Evolutionary conservation across 164 flowering plant genomes (phyloP).

Genomic region (Tetrastigma voinierianum): DNA sequence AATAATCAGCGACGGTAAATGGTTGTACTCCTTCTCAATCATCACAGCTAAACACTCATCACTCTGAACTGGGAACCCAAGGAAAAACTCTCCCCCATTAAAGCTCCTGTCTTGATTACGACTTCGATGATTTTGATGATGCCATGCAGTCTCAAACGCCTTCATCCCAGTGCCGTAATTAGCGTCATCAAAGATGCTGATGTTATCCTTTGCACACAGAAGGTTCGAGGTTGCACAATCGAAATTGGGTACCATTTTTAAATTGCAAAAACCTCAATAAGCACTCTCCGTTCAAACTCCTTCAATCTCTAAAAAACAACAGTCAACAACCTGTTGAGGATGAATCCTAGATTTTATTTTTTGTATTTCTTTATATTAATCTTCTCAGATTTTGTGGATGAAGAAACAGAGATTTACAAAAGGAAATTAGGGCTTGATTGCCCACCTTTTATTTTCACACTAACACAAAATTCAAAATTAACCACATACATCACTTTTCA

Average conservation of each 20-base stretch:
- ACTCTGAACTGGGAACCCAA: too few relatives aligned
- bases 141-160: conserved; percentile 16
- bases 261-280: too few relatives aligned
- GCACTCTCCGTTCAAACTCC: not conserved
- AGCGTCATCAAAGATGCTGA: conserved; percentile 46
- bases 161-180: conserved; percentile 31
- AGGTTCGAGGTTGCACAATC: too few relatives aligned
- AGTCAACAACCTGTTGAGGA: not conserved
- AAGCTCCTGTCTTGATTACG: too few relatives aligned
- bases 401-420: conserved; percentile 8
- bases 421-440: too few relatives aligned
- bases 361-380: not conserved
- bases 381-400: not conserved
- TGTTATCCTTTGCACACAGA: conserved; percentile 66
- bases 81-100: too few relatives aligned
- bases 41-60: conserved; percentile 62
- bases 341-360: not conserved
- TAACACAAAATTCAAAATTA: conserved; percentile 19
- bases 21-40: conserved; percentile 59
- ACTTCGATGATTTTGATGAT: conserved; percentile 17
- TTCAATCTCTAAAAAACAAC: not conserved
- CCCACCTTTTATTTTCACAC: conserved; percentile 58
- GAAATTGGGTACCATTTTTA: too few relatives aligned
- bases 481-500: not conserved
- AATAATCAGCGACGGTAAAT: conserved; percentile 54